phyloP scores from a whole-genome alignment of 768 basidiomycete genomes.

The Lactarius trivialis region DNA sequence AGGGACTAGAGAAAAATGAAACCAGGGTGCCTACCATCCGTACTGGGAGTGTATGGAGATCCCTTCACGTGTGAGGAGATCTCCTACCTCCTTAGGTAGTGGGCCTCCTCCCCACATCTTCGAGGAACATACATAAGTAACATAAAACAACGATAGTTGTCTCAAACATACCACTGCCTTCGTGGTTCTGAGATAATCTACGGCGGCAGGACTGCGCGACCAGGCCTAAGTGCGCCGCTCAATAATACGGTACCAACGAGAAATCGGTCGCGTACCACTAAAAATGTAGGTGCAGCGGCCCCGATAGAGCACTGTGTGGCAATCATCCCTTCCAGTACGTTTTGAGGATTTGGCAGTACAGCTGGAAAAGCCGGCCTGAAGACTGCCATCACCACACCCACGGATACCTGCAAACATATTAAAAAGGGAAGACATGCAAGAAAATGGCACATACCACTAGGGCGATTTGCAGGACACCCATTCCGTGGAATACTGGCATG shows the following conservation, averaged over 20 bases:
- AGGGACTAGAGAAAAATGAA: neutral
- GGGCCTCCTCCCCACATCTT: constrained; percentile 31
- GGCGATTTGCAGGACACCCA: constrained; percentile 28
- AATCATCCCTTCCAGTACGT: constrained; percentile 26
- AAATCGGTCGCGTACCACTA: constrained; percentile 27
- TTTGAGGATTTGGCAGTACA: constrained; percentile 28
- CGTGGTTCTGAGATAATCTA: constrained; percentile 24
- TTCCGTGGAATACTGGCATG: constrained; percentile 31
- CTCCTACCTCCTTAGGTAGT: constrained; percentile 25
- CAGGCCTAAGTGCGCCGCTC: constrained; percentile 21
- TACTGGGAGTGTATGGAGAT: constrained; percentile 24
- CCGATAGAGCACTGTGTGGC: constrained; percentile 25
- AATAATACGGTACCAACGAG: neutral
- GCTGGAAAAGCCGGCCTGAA: constrained; percentile 30
- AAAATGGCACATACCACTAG: constrained; percentile 21
- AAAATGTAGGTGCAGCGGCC: constrained; percentile 30
- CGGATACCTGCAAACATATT: constrained; percentile 22
- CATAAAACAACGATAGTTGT: neutral
- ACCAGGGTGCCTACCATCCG: constrained; percentile 21
- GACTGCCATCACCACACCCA: constrained; percentile 28
- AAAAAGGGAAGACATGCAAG: neutral
- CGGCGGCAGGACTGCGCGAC: constrained; percentile 21
- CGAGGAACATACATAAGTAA: neutral
- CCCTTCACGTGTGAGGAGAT: constrained; percentile 24
- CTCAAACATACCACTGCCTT: constrained; percentile 24